Evolutionary conservation across 1,284 basidiomycete species (phyloP).

Genomic region (Cutaneotrichosporon sp.): DNA sequence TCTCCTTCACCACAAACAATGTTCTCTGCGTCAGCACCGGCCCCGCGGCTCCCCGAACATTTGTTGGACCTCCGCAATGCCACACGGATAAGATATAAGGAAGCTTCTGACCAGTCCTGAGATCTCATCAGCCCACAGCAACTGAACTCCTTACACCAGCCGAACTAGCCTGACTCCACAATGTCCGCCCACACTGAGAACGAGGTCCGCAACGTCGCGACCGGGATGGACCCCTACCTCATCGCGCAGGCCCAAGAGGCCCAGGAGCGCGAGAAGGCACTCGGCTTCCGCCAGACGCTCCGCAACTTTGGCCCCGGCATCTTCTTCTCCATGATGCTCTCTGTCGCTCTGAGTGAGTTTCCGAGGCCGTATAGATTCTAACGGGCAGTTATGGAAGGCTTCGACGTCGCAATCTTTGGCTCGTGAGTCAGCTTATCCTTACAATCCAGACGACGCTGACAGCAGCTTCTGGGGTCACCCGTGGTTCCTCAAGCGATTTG

Average conservation of each 20-base stretch:
- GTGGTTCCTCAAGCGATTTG: slow-evolving; percentile 30
- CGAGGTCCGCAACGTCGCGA: slow-evolving; percentile 1
- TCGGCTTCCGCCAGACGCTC: not conserved
- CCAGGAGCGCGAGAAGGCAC: not conserved
- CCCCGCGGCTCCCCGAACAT: too few relatives aligned
- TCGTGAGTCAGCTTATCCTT: too few relatives aligned
- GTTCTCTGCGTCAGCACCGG: too few relatives aligned
- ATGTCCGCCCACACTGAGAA: not conserved
- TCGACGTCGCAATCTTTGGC: not conserved
- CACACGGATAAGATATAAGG: too few relatives aligned
- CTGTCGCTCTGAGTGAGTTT: slow-evolving; percentile 1
- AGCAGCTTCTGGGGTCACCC: slow-evolving; percentile 48
- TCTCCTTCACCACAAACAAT: too few relatives aligned
- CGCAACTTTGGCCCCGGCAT: slow-evolving; percentile 8
- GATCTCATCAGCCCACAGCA: too few relatives aligned
- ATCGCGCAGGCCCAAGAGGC: slow-evolving; percentile 5
- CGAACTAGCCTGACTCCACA: not conserved
- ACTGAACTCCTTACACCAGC: not conserved
- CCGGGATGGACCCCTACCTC: slow-evolving; percentile 4
- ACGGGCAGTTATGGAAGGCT: slow-evolving; percentile 11
- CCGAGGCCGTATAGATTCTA: too few relatives aligned
- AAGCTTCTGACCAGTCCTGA: too few relatives aligned
- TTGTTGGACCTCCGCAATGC: too few relatives aligned
- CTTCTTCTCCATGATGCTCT: slow-evolving; percentile 15
- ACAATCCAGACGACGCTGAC: too few relatives aligned